A percentile compares a stretch with the other conserved stretches of the same genome.
These are phyloP conservation scores for Arctium minus DNA, from an alignment of 129 eudicot genomes.

Conservation along the genomic window DNA sequence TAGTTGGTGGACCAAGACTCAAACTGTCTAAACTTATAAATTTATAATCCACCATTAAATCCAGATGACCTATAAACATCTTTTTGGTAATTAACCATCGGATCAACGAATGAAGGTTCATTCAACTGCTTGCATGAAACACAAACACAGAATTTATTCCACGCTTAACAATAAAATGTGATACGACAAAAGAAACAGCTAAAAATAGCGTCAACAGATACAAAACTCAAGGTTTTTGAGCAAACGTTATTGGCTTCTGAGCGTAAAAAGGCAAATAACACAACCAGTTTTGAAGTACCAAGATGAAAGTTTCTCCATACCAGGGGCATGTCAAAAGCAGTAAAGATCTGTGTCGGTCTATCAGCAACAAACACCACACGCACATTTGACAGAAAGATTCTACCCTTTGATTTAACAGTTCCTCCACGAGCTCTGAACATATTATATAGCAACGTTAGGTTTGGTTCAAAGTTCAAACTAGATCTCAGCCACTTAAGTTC, in stretches of 20 bases:
- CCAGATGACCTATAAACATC: not conserved
- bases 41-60: too few species aligned
- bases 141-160: not conserved
- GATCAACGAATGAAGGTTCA: not conserved
- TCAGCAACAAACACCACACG: constrained; percentile 80
- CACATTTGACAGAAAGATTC: constrained; percentile 68
- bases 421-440: constrained; percentile 49
- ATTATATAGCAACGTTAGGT: not conserved
- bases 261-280: not conserved
- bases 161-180: not conserved
- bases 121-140: not conserved
- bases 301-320: constrained; percentile 32
- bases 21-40: not conserved
- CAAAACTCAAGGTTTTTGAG: not conserved
- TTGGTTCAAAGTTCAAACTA: not conserved
- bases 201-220: not conserved
- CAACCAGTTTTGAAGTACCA: not conserved
- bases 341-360: constrained; percentile 60
- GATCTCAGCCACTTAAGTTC: not conserved
- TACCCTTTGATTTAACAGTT: constrained; percentile 62
- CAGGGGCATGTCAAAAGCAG: constrained; percentile 85
- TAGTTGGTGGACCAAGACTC: not conserved
- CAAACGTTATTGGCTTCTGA: not conserved
- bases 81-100: not conserved
- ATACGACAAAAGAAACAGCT: not conserved